Evolutionary conservation across 169 alveolate species (phyloP).

Genomic region (Babesia bigemina): DNA sequence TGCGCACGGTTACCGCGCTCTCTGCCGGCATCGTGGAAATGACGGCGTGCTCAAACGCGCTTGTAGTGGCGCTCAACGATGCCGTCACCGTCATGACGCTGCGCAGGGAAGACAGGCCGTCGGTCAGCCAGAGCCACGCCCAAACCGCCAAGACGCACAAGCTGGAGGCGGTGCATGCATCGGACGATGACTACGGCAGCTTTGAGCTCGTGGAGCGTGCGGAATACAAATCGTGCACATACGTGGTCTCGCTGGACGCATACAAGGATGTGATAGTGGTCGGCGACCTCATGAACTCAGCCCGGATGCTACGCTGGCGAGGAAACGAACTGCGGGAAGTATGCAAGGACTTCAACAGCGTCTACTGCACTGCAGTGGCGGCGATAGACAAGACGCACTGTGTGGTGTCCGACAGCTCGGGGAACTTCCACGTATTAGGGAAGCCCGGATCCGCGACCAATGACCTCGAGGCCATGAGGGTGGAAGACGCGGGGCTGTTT

Average conservation of each 20-base stretch:
- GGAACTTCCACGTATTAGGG: conserved; percentile 40
- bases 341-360: conserved; percentile 60
- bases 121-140: conserved; percentile 6
- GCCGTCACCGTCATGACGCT: conserved; percentile 36
- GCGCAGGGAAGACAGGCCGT: conserved; percentile 8
- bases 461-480: conserved; percentile 46
- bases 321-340: conserved; percentile 40
- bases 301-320: conserved; percentile 42
- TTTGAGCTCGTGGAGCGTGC: conserved; percentile 33
- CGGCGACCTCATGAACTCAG: conserved; percentile 62
- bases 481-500: conserved; percentile 45
- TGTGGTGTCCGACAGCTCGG: conserved; percentile 58
- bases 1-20: conserved; percentile 35
- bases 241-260: conserved; percentile 52
- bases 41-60: conserved; percentile 5
- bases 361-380: conserved; percentile 57
- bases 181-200: conserved; percentile 11
- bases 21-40: conserved; percentile 60
- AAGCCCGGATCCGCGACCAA: conserved; percentile 24
- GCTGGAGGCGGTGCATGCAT: conserved; percentile 32
- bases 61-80: conserved; percentile 57
- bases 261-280: conserved; percentile 43
- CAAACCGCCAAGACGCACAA: conserved; percentile 4
- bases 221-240: conserved; percentile 50
- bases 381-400: conserved; percentile 52